Conservation (phyloP, 768 basidiomycete species). For the Stropharia rugosoannulata region DNA sequence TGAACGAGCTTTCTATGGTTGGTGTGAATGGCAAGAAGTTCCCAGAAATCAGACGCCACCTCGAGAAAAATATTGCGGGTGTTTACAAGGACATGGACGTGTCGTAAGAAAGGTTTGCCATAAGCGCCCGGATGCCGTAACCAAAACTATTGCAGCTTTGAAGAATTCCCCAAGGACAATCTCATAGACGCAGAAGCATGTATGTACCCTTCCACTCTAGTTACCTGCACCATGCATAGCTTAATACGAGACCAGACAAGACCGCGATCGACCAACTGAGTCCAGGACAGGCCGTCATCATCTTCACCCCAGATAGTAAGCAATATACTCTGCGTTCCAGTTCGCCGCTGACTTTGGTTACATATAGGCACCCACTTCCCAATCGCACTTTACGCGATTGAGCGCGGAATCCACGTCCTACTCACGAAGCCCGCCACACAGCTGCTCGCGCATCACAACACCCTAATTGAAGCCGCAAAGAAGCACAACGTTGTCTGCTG, state of each 20-base stretch:
- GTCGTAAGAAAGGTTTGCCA: conserved; percentile 45
- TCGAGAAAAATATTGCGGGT: conserved; percentile 77
- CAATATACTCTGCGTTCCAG: conserved; percentile 7
- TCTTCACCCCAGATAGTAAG: conserved; percentile 91
- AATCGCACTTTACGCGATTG: conserved; percentile 85
- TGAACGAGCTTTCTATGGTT: conserved; percentile 80
- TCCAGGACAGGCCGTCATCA: conserved; percentile 85
- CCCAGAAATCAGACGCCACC: conserved; percentile 79
- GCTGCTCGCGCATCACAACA: conserved; percentile 78
- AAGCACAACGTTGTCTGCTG: conserved; percentile 84
- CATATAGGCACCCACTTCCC: conserved; percentile 74
- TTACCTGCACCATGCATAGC: neutral
- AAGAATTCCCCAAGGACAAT: conserved; percentile 73
- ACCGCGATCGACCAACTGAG: conserved; percentile 73
- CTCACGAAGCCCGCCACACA: conserved; percentile 94
- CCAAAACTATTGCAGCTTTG: conserved; percentile 51
- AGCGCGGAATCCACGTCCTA: conserved; percentile 83
- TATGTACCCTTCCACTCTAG: conserved; percentile 34
- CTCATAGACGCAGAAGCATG: conserved; percentile 78
- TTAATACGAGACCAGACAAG: conserved; percentile 52
- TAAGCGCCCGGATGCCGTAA: neutral
- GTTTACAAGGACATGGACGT: conserved; percentile 89
- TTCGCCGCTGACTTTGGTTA: neutral
- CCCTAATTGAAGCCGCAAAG: conserved; percentile 72
- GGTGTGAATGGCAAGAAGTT: conserved; percentile 89